Conservation (phyloP, 1,284 basidiomycete genomes). For the Trametes polyzona region DNA sequence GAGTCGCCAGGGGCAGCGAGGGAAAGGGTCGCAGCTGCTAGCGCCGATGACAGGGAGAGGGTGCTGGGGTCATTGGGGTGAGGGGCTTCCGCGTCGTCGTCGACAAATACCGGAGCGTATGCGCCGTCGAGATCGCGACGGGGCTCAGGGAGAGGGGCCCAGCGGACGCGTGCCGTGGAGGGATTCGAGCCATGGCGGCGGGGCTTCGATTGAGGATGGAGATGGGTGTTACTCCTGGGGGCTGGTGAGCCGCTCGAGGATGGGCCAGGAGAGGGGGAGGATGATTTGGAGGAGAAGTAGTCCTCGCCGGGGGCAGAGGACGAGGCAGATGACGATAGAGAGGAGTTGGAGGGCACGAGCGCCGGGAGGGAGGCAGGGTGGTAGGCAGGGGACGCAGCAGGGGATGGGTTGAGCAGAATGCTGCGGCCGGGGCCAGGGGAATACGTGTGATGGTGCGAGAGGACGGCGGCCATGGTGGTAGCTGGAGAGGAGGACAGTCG, state of each 20-base stretch:
- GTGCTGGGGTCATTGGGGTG: conserved; percentile 14
- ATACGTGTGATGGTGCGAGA: conserved; percentile 15
- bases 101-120: conserved; percentile 40
- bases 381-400: conserved; percentile 33
- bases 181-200: conserved; percentile 30
- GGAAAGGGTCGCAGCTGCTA: conserved; percentile 12
- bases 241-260: conserved; percentile 22
- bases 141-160: conserved; percentile 79
- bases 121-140: conserved; percentile 48
- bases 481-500: conserved; percentile 31
- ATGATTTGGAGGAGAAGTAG: conserved; percentile 32
- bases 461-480: conserved; percentile 30
- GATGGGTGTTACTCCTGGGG: conserved; percentile 10
- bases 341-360: conserved; percentile 33
- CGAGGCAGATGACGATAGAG: conserved; percentile 33
- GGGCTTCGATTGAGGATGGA: conserved; percentile 20
- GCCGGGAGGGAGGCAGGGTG: conserved; percentile 29
- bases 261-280: conserved; percentile 17
- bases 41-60: conserved; percentile 20
- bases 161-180: conserved; percentile 56
- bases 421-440: conserved; percentile 27
- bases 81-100: conserved; percentile 30
- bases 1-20: conserved; percentile 17
- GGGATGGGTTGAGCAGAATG: conserved; percentile 42
- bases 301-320: conserved; percentile 32